These are phyloP conservation scores for Mucor mucedo DNA, from an alignment of 371 early-diverging fungal species.

Conservation along the genomic window DNA sequence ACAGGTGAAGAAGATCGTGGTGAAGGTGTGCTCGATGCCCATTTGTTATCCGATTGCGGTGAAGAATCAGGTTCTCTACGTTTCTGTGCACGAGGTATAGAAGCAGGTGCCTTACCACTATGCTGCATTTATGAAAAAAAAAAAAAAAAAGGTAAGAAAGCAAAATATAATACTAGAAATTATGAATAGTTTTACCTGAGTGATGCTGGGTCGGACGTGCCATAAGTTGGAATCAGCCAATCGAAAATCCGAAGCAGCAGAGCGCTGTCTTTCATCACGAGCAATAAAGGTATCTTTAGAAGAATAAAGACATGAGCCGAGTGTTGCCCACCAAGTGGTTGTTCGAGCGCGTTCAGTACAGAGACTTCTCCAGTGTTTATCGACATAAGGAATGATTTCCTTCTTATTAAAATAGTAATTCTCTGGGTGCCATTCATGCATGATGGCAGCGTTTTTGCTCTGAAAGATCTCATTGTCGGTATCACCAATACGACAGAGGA, in stretches of 20 bases:
- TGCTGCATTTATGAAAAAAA: background rate
- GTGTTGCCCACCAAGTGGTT: slow-evolving; percentile 72
- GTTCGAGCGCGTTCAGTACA: slow-evolving; percentile 72
- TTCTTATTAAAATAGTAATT: slow-evolving; percentile 73
- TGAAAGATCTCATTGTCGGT: slow-evolving; percentile 51
- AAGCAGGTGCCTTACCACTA: slow-evolving; percentile 17
- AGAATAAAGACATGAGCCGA: slow-evolving; percentile 69
- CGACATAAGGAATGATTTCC: slow-evolving; percentile 70
- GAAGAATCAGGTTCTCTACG: slow-evolving; percentile 28
- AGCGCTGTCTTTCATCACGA: slow-evolving; percentile 64
- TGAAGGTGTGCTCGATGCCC: slow-evolving; percentile 32
- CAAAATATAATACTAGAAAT: background rate
- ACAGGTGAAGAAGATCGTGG: slow-evolving; percentile 40
- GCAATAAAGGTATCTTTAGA: slow-evolving; percentile 68
- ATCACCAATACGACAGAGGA: slow-evolving; percentile 38
- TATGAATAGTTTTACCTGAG: slow-evolving; percentile 37
- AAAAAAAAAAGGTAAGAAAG: background rate
- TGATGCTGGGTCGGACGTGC: slow-evolving; percentile 62
- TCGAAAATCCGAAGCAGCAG: slow-evolving; percentile 71
- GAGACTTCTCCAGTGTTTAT: slow-evolving; percentile 70
- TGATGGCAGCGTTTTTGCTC: slow-evolving; percentile 55
- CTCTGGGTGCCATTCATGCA: slow-evolving; percentile 59
- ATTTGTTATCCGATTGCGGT: slow-evolving; percentile 27
- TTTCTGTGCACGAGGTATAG: slow-evolving; percentile 28
- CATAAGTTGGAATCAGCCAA: slow-evolving; percentile 65